Conservation (phyloP, 176 grass and related monocot genomes). For the Musa troglodytarum region DNA sequence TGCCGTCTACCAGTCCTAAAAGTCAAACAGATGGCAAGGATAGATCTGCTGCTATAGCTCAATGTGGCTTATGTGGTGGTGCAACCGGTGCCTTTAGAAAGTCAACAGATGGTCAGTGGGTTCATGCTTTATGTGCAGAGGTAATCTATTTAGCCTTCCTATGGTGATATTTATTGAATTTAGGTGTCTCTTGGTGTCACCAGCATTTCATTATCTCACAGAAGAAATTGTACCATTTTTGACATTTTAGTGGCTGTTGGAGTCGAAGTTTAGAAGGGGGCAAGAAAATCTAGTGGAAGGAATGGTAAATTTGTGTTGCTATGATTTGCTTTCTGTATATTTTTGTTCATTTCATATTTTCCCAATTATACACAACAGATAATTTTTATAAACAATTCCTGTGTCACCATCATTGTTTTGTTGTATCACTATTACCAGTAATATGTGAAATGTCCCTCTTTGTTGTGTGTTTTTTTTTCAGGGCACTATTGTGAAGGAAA, state of each 20-base stretch:
- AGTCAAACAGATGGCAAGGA: slow-evolving; percentile 36
- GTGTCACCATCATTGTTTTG: not conserved
- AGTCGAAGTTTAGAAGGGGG: slow-evolving; percentile 62
- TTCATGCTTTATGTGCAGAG: slow-evolving; percentile 99
- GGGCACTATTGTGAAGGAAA: slow-evolving; percentile 59
- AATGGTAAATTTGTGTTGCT: slow-evolving; percentile 53
- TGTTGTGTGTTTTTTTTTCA: slow-evolving; percentile 22
- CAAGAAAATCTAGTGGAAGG: slow-evolving; percentile 68
- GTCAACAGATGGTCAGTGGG: slow-evolving; percentile 64
- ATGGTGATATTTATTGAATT: slow-evolving; percentile 6
- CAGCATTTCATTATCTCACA: not conserved
- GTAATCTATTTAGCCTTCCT: slow-evolving; percentile 36
- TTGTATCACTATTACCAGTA: not conserved
- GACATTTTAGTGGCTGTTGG: slow-evolving; percentile 74
- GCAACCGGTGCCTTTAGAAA: slow-evolving; percentile 83
- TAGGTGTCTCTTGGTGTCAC: not conserved
- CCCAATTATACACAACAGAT: not conserved
- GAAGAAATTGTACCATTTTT: slow-evolving; percentile 23
- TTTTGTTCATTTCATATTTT: not conserved
- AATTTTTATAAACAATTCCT: not conserved
- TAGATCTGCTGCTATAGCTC: slow-evolving; percentile 22
- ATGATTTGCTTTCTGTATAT: slow-evolving; percentile 1
- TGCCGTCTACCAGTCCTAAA: slow-evolving; percentile 23
- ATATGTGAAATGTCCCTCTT: not conserved
- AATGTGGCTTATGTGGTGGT: slow-evolving; percentile 65